phyloP scores from a whole-genome alignment of 768 basidiomycete species.

The Suillus subluteus region DNA sequence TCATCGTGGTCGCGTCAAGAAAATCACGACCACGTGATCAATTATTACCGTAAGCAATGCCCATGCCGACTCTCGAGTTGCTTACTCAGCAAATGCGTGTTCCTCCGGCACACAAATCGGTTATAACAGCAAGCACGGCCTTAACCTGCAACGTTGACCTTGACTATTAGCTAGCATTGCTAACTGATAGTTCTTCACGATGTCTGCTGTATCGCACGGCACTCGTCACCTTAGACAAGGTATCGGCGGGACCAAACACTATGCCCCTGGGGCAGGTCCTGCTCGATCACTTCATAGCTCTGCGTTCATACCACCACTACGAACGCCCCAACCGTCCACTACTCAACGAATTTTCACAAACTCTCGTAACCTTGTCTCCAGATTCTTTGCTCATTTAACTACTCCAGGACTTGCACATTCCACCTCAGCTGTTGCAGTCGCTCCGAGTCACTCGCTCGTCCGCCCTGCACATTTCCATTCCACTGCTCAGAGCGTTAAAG shows the following conservation, averaged over 20 bases:
- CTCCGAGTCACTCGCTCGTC: slow-evolving; percentile 14
- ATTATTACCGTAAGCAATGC: neutral
- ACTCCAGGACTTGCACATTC: slow-evolving; percentile 52
- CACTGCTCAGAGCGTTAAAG: slow-evolving; percentile 46
- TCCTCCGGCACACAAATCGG: slow-evolving; percentile 15
- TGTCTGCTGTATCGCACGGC: slow-evolving; percentile 31
- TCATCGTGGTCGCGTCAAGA: slow-evolving; percentile 4
- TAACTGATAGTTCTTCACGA: slow-evolving; percentile 6
- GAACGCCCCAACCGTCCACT: slow-evolving; percentile 34
- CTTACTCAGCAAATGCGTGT: slow-evolving; percentile 26
- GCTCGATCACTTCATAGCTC: slow-evolving; percentile 51
- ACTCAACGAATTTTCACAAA: slow-evolving; percentile 53
- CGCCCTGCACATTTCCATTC: slow-evolving; percentile 23
- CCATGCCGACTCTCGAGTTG: neutral
- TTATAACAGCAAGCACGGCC: neutral
- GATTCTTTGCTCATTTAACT: slow-evolving; percentile 59
- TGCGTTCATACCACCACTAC: slow-evolving; percentile 40
- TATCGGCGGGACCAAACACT: slow-evolving; percentile 18
- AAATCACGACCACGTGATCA: neutral
- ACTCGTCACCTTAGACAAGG: slow-evolving; percentile 30
- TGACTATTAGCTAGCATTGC: neutral
- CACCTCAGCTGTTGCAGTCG: slow-evolving; percentile 11
- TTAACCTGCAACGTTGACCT: neutral
- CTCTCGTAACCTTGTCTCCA: slow-evolving; percentile 57
- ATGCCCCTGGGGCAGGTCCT: neutral